Conservation (phyloP, 2,329 filamentous ascomycete genomes). For the Xylaria multiplex region DNA sequence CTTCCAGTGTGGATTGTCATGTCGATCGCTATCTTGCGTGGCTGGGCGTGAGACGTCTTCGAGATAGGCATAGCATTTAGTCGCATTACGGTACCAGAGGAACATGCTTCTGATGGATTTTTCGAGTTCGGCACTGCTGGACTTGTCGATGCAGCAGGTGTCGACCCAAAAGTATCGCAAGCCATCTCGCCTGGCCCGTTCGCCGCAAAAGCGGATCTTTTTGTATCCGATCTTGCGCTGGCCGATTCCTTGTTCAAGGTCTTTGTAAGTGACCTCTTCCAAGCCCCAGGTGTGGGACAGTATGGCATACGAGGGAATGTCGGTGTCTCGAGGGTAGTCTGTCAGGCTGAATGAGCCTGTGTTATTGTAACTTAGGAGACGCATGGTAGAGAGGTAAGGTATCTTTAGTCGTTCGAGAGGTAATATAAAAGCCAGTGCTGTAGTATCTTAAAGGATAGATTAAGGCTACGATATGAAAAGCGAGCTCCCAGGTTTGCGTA, state of each 20-base stretch:
- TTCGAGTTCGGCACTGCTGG: too few relatives aligned
- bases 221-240: neutral
- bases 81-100: too few relatives aligned
- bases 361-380: neutral
- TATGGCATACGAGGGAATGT: constrained; percentile 3
- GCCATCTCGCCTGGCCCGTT: too few relatives aligned
- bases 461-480: constrained; percentile 1
- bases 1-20: neutral
- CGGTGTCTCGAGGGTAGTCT: neutral
- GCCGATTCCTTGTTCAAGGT: neutral
- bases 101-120: too few relatives aligned
- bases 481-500: neutral
- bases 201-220: too few relatives aligned
- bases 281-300: neutral
- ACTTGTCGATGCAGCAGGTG: too few relatives aligned
- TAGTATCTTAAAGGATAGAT: neutral
- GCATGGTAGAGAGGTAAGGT: neutral
- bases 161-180: too few relatives aligned
- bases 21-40: neutral
- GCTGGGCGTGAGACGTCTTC: constrained; percentile 7
- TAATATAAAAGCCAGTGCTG: neutral
- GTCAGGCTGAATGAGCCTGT: neutral
- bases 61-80: constrained; percentile 21
- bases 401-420: neutral
- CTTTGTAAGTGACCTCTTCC: neutral